phyloP scores from a whole-genome alignment of 352 stramenopile species.

The Phytophthora sansomeana region DNA sequence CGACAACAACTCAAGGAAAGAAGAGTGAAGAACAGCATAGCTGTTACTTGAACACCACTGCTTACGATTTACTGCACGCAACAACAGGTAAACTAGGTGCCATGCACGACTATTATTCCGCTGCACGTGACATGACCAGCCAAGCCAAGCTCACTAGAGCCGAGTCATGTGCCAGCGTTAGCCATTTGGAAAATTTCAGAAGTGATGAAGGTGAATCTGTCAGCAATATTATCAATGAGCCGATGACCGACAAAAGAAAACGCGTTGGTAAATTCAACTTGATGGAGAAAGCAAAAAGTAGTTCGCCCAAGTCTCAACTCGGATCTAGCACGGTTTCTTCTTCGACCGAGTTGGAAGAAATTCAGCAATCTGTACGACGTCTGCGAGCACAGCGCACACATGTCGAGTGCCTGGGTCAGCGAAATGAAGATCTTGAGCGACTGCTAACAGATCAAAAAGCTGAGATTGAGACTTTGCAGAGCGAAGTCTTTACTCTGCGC shows the following conservation, averaged over 20 bases:
- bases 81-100: not conserved
- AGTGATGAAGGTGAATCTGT: constrained; percentile 10
- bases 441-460: constrained; percentile 40
- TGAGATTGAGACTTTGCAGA: constrained; percentile 56
- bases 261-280: not conserved
- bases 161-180: not conserved
- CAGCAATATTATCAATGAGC: constrained; percentile 4
- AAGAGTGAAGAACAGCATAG: constrained; percentile 13
- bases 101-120: not conserved
- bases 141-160: too few species aligned
- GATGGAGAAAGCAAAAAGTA: not conserved
- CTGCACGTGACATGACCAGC: too few species aligned
- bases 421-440: constrained; percentile 51
- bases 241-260: not conserved
- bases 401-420: constrained; percentile 56
- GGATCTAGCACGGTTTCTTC: constrained; percentile 21
- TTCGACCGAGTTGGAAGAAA: constrained; percentile 43
- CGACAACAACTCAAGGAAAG: constrained; percentile 13
- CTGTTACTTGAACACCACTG: not conserved
- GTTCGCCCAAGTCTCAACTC: constrained; percentile 1
- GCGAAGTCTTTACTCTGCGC: constrained; percentile 45
- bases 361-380: constrained; percentile 63
- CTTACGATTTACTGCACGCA: not conserved
- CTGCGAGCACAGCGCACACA: constrained; percentile 60
- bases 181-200: not conserved